Percentiles rank a stretch among this genome's conserved stretches.
Conservation (phyloP, 2,329 filamentous ascomycete species). For the Fusarium illudens region DNA sequence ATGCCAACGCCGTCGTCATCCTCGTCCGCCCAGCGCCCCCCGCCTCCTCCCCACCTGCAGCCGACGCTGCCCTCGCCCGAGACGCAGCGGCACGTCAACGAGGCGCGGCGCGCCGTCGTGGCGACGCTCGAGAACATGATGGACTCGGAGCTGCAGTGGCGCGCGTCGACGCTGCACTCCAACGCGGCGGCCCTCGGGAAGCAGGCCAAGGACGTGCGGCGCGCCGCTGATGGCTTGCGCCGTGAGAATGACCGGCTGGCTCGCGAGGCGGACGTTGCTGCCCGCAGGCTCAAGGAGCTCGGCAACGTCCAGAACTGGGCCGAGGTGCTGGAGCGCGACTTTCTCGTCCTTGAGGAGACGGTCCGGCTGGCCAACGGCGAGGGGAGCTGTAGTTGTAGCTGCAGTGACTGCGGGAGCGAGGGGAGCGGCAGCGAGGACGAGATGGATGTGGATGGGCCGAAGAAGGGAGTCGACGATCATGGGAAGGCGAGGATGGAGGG, state of each 20-base stretch:
- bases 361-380: constrained; percentile 60
- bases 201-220: constrained; percentile 72
- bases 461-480: neutral
- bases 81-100: constrained; percentile 59
- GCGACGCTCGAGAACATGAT: constrained; percentile 74
- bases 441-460: constrained; percentile 31
- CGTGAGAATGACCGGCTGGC: constrained; percentile 73
- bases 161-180: constrained; percentile 73
- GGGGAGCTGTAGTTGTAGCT: constrained; percentile 51
- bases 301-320: constrained; percentile 89
- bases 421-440: constrained; percentile 23
- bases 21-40: constrained; percentile 13
- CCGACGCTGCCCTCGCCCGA: constrained; percentile 53
- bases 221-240: constrained; percentile 66
- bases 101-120: constrained; percentile 67
- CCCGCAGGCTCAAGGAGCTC: constrained; percentile 75
- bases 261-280: constrained; percentile 69
- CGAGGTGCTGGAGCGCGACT: constrained; percentile 77
- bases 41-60: constrained; percentile 39
- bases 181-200: constrained; percentile 71
- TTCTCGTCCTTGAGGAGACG: constrained; percentile 71
- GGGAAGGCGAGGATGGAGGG: constrained; percentile 20
- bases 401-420: constrained; percentile 49
- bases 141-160: constrained; percentile 72
- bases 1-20: constrained; percentile 3